Evolutionary conservation across 208 protist genomes (phyloP).

Genomic region (Trypanosoma conorhini): DNA sequence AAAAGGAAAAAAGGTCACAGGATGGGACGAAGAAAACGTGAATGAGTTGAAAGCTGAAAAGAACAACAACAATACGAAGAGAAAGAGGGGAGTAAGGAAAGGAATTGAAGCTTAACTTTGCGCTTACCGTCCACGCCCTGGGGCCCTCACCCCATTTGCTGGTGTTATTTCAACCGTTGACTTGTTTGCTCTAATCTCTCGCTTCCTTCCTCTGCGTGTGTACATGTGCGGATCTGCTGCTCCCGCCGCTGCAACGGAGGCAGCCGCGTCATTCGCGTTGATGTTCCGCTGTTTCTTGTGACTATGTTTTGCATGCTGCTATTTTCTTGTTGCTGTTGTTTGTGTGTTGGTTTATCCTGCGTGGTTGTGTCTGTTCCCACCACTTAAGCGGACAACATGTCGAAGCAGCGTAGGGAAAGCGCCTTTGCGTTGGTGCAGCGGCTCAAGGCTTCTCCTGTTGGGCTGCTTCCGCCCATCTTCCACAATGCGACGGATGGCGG

Average conservation of each 20-base stretch:
- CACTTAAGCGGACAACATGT: conserved; percentile 5
- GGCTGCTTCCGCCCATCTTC: conserved; percentile 42
- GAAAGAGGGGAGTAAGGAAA: background rate
- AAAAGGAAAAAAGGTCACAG: background rate
- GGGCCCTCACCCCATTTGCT: background rate
- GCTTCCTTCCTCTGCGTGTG: background rate
- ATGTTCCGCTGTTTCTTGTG: background rate
- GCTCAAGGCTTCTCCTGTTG: conserved; percentile 45
- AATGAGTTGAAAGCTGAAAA: background rate
- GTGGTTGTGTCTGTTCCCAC: background rate
- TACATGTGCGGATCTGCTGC: background rate
- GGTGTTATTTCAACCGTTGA: background rate
- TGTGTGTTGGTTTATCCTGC: conserved; percentile 1
- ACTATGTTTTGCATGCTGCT: background rate
- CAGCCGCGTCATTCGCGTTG: background rate
- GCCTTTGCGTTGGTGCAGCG: conserved; percentile 47
- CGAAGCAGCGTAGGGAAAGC: conserved; percentile 37
- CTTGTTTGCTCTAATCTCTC: background rate
- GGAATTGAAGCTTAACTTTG: no score
- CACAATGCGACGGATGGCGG: conserved; percentile 26
- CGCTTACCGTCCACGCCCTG: background rate
- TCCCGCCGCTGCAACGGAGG: background rate
- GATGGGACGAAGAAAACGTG: background rate
- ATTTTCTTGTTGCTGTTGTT: background rate
- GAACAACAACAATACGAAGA: background rate